A percentile compares a stretch with the other conserved stretches of the same genome.
phyloP scores from a whole-genome alignment of 495 filamentous ascomycete species.

The Penicillium paxilli region DNA sequence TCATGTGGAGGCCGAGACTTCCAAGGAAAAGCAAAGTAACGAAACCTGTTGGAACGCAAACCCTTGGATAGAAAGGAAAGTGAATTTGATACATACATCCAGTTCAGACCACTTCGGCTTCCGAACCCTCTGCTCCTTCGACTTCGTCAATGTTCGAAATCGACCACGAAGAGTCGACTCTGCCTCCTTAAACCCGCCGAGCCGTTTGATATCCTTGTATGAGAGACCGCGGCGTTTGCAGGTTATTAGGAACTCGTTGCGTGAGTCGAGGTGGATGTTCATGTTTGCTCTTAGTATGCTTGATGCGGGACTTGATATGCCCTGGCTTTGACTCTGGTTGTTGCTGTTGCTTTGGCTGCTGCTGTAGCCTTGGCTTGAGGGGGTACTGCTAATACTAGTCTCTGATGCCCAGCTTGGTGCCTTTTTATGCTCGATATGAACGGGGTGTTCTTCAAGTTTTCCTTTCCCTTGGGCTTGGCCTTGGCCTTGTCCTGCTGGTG shows the following conservation, averaged over 20 bases:
- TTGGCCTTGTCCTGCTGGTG: too few species aligned
- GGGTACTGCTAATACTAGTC: too few species aligned
- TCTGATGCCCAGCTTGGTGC: too few species aligned
- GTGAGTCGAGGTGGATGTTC: conserved; percentile 26
- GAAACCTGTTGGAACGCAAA: not conserved
- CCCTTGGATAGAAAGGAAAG: not conserved
- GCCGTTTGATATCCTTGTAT: conserved; percentile 74
- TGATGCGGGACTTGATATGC: not conserved
- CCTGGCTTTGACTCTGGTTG: not conserved
- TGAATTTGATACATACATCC: conserved; percentile 63
- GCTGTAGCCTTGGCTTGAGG: too few species aligned
- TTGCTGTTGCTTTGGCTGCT: not conserved
- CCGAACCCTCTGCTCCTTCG: conserved; percentile 68
- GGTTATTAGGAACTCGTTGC: conserved; percentile 65
- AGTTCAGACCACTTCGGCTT: conserved; percentile 74
- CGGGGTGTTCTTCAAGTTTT: too few species aligned
- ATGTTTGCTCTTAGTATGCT: conserved; percentile 1
- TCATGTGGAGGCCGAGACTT: too few species aligned
- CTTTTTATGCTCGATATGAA: too few species aligned
- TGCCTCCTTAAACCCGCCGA: conserved; percentile 69
- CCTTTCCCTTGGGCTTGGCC: too few species aligned
- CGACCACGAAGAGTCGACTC: conserved; percentile 87
- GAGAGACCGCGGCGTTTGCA: conserved; percentile 66
- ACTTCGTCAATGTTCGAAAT: conserved; percentile 76
- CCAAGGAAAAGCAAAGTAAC: too few species aligned